A percentile compares a stretch with the other conserved stretches of the same genome.
These are phyloP conservation scores for Penicillium sp. DNA, from an alignment of 2,329 filamentous ascomycete species.

Conservation along the genomic window DNA sequence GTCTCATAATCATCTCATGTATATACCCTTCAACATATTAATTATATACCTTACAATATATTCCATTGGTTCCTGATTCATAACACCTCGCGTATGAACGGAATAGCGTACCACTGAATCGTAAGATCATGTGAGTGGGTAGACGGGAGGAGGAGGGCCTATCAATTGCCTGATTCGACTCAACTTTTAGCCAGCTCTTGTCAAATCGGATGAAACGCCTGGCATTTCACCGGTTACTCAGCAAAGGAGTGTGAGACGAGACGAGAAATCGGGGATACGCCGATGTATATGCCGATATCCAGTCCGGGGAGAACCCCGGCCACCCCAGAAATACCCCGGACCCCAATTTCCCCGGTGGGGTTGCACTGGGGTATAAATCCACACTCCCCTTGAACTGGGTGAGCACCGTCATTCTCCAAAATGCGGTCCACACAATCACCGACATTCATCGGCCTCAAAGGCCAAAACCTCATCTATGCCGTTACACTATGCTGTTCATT, in stretches of 20 bases:
- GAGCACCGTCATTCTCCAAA: background rate
- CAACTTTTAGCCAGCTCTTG: background rate
- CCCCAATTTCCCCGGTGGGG: background rate
- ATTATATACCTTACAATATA: background rate
- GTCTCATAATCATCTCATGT: background rate
- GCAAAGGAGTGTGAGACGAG: background rate
- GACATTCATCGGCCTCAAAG: slow-evolving; percentile 11
- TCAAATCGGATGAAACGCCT: background rate
- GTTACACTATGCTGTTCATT: slow-evolving; percentile 28
- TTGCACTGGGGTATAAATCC: background rate
- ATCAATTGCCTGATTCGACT: background rate
- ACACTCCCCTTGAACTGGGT: background rate
- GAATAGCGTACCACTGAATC: background rate
- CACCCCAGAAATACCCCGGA: slow-evolving; percentile 2
- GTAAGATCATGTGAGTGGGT: background rate
- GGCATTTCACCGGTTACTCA: background rate
- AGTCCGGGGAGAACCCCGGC: background rate
- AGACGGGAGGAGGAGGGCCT: background rate
- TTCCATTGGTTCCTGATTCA: background rate
- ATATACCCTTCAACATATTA: background rate
- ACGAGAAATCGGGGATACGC: slow-evolving; percentile 2
- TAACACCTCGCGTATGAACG: background rate
- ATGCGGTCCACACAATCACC: slow-evolving; percentile 6
- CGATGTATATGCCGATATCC: slow-evolving; percentile 6
- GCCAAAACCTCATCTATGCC: slow-evolving; percentile 20